These are phyloP conservation scores for Lactarius sp. DNA, from an alignment of 768 basidiomycete species.

Conservation along the genomic window DNA sequence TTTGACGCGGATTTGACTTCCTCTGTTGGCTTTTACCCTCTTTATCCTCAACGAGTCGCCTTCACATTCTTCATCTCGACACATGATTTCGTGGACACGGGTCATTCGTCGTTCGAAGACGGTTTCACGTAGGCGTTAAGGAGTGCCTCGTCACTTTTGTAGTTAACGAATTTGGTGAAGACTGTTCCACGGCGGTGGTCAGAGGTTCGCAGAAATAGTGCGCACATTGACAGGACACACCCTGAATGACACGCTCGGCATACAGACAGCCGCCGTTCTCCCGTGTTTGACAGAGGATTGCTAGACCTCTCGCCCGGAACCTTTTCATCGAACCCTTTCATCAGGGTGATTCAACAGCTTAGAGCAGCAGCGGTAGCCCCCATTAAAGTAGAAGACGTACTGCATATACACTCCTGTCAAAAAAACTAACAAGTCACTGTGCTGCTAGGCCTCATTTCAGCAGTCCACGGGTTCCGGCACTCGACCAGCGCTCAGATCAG, in stretches of 20 bases:
- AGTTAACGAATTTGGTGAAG: slow-evolving; percentile 81
- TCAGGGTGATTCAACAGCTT: slow-evolving; percentile 7
- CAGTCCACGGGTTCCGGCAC: no score
- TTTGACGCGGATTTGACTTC: no score
- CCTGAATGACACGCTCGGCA: slow-evolving; percentile 84
- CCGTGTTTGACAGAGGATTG: slow-evolving; percentile 77
- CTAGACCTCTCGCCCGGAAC: slow-evolving; percentile 60
- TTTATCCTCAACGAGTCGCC: no score
- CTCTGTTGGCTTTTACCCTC: no score
- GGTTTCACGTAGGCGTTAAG: slow-evolving; percentile 79
- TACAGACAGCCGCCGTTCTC: slow-evolving; percentile 73
- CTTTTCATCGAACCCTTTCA: slow-evolving; percentile 87
- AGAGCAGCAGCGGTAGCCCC: neutral
- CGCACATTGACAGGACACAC: slow-evolving; percentile 36
- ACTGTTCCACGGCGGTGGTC: slow-evolving; percentile 64
- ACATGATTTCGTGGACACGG: no score
- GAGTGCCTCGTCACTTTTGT: slow-evolving; percentile 64
- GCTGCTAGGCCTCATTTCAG: no score
- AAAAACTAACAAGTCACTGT: slow-evolving; percentile 26
- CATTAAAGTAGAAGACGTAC: slow-evolving; percentile 43
- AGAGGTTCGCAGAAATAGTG: neutral
- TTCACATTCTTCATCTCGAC: no score
- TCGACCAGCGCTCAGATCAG: no score
- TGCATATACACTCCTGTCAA: slow-evolving; percentile 83
- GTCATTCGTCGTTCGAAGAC: slow-evolving; percentile 37